A percentile compares a stretch with the other conserved stretches of the same genome.
These are phyloP conservation scores for Cladobotryum protrusum DNA, from an alignment of 2,329 filamentous ascomycete genomes.

Conservation along the genomic window DNA sequence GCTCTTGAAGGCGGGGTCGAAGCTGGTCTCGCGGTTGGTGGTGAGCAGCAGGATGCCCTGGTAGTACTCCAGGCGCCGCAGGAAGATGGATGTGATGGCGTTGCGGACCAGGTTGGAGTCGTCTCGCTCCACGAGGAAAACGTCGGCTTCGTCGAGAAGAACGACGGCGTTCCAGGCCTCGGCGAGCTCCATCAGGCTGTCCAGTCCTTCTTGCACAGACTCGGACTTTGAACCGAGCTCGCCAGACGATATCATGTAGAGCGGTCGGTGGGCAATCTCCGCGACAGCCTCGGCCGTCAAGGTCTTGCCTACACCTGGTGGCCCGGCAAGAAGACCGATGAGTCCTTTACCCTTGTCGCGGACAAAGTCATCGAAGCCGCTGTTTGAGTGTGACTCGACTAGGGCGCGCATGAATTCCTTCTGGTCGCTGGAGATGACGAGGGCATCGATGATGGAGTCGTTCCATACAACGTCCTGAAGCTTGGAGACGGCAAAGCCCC, in stretches of 20 bases:
- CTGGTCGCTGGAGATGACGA: too few species aligned
- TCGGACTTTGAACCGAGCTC: slow-evolving; percentile 18
- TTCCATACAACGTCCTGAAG: too few species aligned
- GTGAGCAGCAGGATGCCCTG: slow-evolving; percentile 30
- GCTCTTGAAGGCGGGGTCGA: slow-evolving; percentile 31
- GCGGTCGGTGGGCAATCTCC: slow-evolving; percentile 15
- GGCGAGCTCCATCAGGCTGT: slow-evolving; percentile 15
- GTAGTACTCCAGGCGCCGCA: slow-evolving; percentile 30
- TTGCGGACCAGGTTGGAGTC: slow-evolving; percentile 18
- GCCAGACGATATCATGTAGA: slow-evolving; percentile 19
- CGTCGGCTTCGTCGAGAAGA: slow-evolving; percentile 22
- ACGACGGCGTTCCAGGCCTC: slow-evolving; percentile 20
- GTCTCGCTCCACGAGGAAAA: slow-evolving; percentile 18
- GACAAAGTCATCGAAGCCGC: slow-evolving; percentile 23
- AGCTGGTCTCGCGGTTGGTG: slow-evolving; percentile 26
- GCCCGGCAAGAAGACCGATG: slow-evolving; percentile 26
- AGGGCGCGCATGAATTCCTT: too few species aligned
- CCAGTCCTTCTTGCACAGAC: slow-evolving; percentile 4
- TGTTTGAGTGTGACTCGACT: too few species aligned
- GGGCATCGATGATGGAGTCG: too few species aligned
- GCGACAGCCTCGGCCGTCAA: slow-evolving; percentile 21
- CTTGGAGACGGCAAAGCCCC: too few species aligned
- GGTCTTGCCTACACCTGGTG: slow-evolving; percentile 26
- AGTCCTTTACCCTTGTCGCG: slow-evolving; percentile 22
- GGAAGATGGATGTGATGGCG: slow-evolving; percentile 24